Conservation (phyloP, 257 asterid species). For the Verbascum thapsus region DNA sequence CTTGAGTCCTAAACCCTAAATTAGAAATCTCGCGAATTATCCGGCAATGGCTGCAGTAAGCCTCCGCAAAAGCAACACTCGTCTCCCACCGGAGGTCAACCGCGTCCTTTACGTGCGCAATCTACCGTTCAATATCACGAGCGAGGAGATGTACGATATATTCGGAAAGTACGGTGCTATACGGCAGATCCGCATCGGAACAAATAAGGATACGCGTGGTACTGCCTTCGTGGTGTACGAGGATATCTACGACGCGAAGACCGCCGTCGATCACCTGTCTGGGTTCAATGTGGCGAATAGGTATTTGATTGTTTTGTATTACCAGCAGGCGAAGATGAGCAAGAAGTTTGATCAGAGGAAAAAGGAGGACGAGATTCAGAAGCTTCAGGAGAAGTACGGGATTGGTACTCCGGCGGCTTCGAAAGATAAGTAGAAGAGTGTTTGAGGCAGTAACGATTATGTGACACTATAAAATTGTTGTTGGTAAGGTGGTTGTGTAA, state of each 20-base stretch:
- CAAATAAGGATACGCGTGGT: conserved; percentile 70
- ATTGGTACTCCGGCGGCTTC: conserved; percentile 36
- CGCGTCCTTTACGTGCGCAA: conserved; percentile 67
- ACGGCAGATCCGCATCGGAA: conserved; percentile 67
- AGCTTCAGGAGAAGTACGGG: conserved; percentile 71
- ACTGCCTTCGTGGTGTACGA: conserved; percentile 75
- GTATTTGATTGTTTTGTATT: conserved; percentile 64
- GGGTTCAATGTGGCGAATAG: conserved; percentile 76
- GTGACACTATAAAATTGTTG: background rate
- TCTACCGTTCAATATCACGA: conserved; percentile 70
- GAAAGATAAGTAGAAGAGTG: conserved; percentile 47
- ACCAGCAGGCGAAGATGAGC: conserved; percentile 78
- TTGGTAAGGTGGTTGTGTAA: conserved; percentile 7
- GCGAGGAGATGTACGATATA: conserved; percentile 82
- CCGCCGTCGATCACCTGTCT: conserved; percentile 72
- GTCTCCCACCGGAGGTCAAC: conserved; percentile 77
- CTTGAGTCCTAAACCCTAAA: conserved; percentile 1
- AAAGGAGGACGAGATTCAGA: conserved; percentile 65
- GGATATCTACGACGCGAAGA: conserved; percentile 73
- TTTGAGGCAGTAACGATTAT: background rate
- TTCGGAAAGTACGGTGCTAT: conserved; percentile 75
- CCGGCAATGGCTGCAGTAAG: conserved; percentile 55
- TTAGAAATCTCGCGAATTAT: background rate
- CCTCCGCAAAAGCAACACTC: conserved; percentile 62
- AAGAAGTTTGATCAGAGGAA: conserved; percentile 76